Evolutionary conservation across 202 grass and related monocot genomes (phyloP).

Genomic region (Cymbopogon flexuosus): DNA sequence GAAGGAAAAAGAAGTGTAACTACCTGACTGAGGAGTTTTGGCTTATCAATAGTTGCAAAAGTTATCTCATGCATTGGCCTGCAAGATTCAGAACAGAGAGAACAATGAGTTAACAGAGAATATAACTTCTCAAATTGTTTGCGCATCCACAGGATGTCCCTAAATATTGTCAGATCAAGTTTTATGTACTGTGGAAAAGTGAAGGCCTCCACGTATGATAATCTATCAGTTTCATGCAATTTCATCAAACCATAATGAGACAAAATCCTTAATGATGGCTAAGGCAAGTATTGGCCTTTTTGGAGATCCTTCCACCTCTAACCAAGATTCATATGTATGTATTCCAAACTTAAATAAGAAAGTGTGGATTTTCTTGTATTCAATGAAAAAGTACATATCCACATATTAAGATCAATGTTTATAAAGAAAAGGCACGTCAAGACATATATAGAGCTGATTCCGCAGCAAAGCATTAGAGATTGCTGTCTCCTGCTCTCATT

Average conservation of each 20-base stretch:
- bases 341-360: neutral
- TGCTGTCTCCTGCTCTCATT: neutral
- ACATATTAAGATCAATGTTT: neutral
- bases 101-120: neutral
- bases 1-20: neutral
- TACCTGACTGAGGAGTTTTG: conserved; percentile 80
- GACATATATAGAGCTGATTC: neutral
- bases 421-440: neutral
- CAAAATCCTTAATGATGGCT: neutral
- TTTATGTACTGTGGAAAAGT: neutral
- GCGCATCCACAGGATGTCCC: neutral
- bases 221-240: neutral
- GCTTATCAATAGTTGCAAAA: conserved; percentile 78
- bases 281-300: neutral
- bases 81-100: conserved; percentile 28
- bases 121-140: neutral
- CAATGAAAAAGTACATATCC: neutral
- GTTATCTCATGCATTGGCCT: conserved; percentile 88
- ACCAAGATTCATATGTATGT: neutral
- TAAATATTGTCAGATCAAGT: neutral
- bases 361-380: neutral
- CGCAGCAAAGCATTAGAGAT: neutral
- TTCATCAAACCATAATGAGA: neutral
- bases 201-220: neutral
- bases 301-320: neutral